phyloP scores from a whole-genome alignment of 1,139 yeast genomes.

The Yamadazyma blattariae region DNA sequence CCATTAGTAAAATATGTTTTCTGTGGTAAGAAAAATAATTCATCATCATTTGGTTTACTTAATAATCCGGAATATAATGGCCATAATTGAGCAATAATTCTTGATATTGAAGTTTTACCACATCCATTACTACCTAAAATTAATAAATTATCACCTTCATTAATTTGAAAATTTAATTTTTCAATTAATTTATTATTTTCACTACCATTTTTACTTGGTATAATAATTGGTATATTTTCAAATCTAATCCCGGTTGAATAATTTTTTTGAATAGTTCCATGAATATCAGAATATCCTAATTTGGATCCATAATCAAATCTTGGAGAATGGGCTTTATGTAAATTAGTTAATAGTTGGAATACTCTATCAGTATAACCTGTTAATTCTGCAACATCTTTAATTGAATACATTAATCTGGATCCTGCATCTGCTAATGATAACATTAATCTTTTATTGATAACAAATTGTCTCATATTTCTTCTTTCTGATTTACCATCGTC shows the following conservation, averaged over 20 bases:
- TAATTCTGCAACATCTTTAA: constrained; percentile 86
- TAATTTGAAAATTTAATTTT: constrained; percentile 60
- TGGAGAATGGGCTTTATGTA: constrained; percentile 80
- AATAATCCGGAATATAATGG: constrained; percentile 82
- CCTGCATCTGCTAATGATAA: constrained; percentile 94
- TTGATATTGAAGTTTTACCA: constrained; percentile 85
- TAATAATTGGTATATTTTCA: constrained; percentile 78
- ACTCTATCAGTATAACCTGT: constrained; percentile 91
- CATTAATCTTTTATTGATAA: constrained; percentile 87
- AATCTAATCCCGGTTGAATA: constrained; percentile 73
- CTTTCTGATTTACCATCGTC: constrained; percentile 24
- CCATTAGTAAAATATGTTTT: constrained; percentile 77
- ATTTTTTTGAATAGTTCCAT: constrained; percentile 79
- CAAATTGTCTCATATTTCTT: constrained; percentile 79
- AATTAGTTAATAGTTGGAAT: constrained; percentile 66
- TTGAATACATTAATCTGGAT: constrained; percentile 92
- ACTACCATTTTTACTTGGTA: constrained; percentile 64
- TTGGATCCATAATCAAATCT: constrained; percentile 62
- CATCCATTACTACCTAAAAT: constrained; percentile 86
- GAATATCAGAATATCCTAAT: constrained; percentile 53
- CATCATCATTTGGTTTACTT: constrained; percentile 74
- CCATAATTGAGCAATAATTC: constrained; percentile 89
- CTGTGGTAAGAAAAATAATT: constrained; percentile 77
- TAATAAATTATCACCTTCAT: constrained; percentile 60
- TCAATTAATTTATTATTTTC: constrained; percentile 53